A percentile compares a stretch with the other conserved stretches of the same genome.
Conservation (phyloP, 2,329 filamentous ascomycete genomes). For the Lasiodiplodia sp. region DNA sequence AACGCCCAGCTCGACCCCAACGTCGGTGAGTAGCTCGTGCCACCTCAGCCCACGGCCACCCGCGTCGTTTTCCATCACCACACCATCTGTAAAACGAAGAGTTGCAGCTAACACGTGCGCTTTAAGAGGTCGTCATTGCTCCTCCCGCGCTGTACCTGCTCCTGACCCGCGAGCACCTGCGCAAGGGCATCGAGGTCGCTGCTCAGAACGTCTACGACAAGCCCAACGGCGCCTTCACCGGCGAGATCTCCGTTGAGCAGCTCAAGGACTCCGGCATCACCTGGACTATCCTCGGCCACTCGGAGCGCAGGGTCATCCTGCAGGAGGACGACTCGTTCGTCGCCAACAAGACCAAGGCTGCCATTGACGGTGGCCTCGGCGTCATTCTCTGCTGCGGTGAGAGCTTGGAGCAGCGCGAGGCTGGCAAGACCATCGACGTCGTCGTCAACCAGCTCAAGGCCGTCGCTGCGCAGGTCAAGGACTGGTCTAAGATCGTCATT, state of each 20-base stretch:
- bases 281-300: constrained; percentile 94
- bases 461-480: constrained; percentile 77
- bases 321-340: constrained; percentile 86
- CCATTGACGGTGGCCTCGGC: constrained; percentile 82
- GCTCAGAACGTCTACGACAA: constrained; percentile 98
- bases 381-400: constrained; percentile 99
- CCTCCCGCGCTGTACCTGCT: constrained; percentile 91
- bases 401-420: constrained; percentile 90
- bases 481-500: constrained; percentile 95
- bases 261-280: constrained; percentile 86
- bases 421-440: constrained; percentile 82
- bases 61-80: constrained; percentile 3
- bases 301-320: constrained; percentile 89
- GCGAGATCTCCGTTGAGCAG: constrained; percentile 92
- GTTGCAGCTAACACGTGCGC: not conserved
- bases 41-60: constrained; percentile 17
- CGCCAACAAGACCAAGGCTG: constrained; percentile 92
- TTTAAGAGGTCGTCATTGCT: constrained; percentile 88
- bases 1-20: constrained; percentile 79
- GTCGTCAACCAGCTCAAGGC: constrained; percentile 86
- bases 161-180: constrained; percentile 80
- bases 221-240: constrained; percentile 95
- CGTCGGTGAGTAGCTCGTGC: constrained; percentile 63
- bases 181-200: constrained; percentile 80
- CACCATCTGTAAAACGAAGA: not conserved